Percentiles rank a stretch among this genome's conserved stretches.
Conservation (phyloP, 2,329 filamentous ascomycete species). For the Calonectria leucothoes region DNA sequence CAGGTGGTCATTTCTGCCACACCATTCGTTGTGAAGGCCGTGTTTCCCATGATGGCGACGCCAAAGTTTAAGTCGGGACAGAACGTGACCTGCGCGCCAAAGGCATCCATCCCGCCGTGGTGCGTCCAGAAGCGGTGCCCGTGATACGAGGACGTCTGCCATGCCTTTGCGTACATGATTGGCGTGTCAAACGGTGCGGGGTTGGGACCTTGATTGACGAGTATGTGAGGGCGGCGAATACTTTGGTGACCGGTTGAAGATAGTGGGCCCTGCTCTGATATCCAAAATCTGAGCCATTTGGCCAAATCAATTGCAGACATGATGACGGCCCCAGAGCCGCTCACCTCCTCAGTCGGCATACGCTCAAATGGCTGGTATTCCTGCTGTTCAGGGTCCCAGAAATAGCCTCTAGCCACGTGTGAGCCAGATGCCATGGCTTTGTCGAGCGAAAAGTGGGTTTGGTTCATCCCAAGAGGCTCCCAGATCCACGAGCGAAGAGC, state of each 20-base stretch:
- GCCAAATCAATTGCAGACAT: slow-evolving; percentile 41
- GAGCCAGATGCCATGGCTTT: slow-evolving; percentile 30
- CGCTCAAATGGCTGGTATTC: slow-evolving; percentile 3
- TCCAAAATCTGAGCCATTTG: neutral
- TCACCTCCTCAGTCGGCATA: neutral
- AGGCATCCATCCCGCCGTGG: slow-evolving; percentile 38
- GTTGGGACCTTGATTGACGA: neutral
- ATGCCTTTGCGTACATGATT: neutral
- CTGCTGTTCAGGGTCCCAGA: slow-evolving; percentile 45
- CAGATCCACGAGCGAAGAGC: slow-evolving; percentile 55
- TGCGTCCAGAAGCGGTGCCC: slow-evolving; percentile 42
- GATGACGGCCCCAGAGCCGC: slow-evolving; percentile 55
- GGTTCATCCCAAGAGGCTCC: slow-evolving; percentile 55
- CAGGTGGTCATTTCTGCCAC: neutral
- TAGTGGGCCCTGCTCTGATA: neutral
- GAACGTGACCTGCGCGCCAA: neutral
- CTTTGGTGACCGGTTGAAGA: neutral
- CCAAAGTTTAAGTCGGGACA: slow-evolving; percentile 39
- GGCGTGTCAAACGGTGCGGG: neutral
- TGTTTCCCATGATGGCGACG: slow-evolving; percentile 16
- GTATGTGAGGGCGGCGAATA: neutral
- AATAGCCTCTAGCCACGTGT: slow-evolving; percentile 53
- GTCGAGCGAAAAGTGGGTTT: slow-evolving; percentile 46
- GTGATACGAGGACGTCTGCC: neutral
- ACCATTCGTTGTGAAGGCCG: neutral